phyloP scores from a whole-genome alignment of 805 yeast species.

The Zygotorulaspora sp. region DNA sequence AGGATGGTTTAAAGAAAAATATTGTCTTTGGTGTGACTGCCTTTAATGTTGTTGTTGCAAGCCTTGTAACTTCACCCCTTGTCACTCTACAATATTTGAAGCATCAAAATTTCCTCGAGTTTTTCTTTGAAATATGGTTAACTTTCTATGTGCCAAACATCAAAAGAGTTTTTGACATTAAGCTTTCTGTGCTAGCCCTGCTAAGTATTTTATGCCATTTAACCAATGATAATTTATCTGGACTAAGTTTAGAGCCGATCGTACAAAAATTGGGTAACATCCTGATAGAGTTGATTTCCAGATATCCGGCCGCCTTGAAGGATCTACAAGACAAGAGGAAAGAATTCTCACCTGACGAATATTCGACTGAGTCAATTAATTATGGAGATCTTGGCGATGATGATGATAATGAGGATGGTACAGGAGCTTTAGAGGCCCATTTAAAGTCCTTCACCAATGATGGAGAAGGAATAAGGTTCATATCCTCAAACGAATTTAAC shows the following conservation, averaged over 20 bases:
- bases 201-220: constrained; percentile 43
- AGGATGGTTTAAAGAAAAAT: constrained; percentile 24
- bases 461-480: constrained; percentile 35
- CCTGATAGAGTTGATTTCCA: constrained; percentile 49
- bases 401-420: constrained; percentile 37
- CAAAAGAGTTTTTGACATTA: constrained; percentile 74
- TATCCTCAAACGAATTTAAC: constrained; percentile 33
- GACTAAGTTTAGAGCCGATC: constrained; percentile 36
- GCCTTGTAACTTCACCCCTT: constrained; percentile 56
- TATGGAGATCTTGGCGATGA: constrained; percentile 31
- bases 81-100: constrained; percentile 49
- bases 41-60: constrained; percentile 57
- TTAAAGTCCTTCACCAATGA: constrained; percentile 46
- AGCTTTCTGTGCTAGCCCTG: constrained; percentile 65
- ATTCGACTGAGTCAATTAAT: constrained; percentile 30
- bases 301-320: constrained; percentile 68
- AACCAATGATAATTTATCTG: constrained; percentile 28
- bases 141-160: constrained; percentile 42
- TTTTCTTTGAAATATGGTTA: constrained; percentile 47
- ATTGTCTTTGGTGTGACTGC: constrained; percentile 34
- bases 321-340: constrained; percentile 59
- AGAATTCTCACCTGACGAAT: constrained; percentile 42
- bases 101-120: constrained; percentile 41
- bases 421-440: constrained; percentile 40
- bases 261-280: constrained; percentile 49